Conservation (phyloP, 169 alveolate species). For the Babesia caballi region DNA sequence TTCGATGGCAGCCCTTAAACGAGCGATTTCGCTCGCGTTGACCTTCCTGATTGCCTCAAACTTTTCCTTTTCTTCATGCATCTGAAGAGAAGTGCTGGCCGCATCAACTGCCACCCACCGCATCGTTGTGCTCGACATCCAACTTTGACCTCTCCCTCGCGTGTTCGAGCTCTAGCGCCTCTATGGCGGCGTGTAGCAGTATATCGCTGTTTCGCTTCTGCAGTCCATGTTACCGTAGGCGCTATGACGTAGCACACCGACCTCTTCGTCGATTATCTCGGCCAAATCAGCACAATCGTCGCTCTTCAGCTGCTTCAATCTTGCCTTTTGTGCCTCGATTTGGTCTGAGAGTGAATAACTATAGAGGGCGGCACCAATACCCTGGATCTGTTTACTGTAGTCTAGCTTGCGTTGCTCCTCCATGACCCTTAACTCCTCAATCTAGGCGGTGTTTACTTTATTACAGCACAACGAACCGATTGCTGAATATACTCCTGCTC, state of each 20-base stretch:
- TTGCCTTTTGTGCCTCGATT: neutral
- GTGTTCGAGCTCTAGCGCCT: conserved; percentile 9
- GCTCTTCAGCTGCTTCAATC: conserved; percentile 6
- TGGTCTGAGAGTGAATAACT: neutral
- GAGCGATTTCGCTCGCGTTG: conserved; percentile 13
- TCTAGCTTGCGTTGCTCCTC: neutral
- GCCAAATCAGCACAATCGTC: conserved; percentile 3
- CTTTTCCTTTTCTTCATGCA: conserved; percentile 8
- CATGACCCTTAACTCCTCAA: neutral
- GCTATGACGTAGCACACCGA: neutral
- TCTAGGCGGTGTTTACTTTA: neutral
- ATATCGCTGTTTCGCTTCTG: conserved; percentile 14
- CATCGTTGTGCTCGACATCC: neutral
- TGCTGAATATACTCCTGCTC: conserved; percentile 8
- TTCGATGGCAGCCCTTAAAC: neutral
- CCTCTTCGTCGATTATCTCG: conserved; percentile 36
- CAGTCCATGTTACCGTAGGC: neutral
- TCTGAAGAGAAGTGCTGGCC: neutral
- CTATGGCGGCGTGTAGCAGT: conserved; percentile 18
- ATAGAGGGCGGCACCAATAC: neutral
- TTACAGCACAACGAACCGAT: neutral
- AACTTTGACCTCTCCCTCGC: neutral
- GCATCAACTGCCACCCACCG: neutral
- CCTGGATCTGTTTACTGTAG: conserved; percentile 6
- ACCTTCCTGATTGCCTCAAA: conserved; percentile 13